Evolutionary conservation across 495 filamentous ascomycete genomes (phyloP).

Genomic region (Hypoxylon perforatum): DNA sequence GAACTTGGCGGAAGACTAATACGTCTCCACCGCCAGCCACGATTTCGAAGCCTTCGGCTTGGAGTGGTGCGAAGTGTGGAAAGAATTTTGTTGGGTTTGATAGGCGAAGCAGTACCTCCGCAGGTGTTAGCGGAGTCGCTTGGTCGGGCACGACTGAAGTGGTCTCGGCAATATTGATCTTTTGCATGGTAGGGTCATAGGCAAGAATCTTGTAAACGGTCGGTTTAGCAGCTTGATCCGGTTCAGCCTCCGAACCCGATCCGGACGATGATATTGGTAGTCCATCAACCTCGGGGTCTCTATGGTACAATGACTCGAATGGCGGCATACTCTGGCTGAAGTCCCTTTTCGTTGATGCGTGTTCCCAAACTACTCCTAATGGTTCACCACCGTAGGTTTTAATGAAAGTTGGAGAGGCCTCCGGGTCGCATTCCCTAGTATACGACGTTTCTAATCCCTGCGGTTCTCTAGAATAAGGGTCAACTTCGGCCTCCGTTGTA

Average conservation of each 20-base stretch:
- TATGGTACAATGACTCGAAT: slow-evolving; percentile 28
- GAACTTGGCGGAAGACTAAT: slow-evolving; percentile 75
- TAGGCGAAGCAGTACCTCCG: slow-evolving; percentile 73
- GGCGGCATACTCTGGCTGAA: slow-evolving; percentile 10
- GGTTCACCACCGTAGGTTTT: slow-evolving; percentile 43
- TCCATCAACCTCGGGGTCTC: slow-evolving; percentile 43
- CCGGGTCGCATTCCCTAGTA: slow-evolving; percentile 47
- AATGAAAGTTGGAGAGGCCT: slow-evolving; percentile 33
- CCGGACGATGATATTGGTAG: slow-evolving; percentile 13
- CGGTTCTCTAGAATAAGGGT: slow-evolving; percentile 52
- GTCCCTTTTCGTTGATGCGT: slow-evolving; percentile 13
- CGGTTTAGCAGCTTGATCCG: slow-evolving; percentile 41
- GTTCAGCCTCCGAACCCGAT: slow-evolving; percentile 13
- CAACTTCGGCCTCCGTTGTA: slow-evolving; percentile 37
- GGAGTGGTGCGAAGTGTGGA: slow-evolving; percentile 71
- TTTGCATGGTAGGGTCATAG: slow-evolving; percentile 73
- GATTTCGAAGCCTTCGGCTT: slow-evolving; percentile 77
- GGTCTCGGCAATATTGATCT: slow-evolving; percentile 70
- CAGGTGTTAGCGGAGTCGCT: slow-evolving; percentile 59
- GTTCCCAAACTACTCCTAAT: slow-evolving; percentile 4
- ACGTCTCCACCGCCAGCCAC: slow-evolving; percentile 75
- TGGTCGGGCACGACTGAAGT: slow-evolving; percentile 65
- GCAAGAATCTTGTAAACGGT: slow-evolving; percentile 76
- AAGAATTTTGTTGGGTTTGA: slow-evolving; percentile 78
- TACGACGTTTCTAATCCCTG: slow-evolving; percentile 52